Evolutionary conservation across 352 stramenopile species (phyloP), one percentile per base, ranked within the genome.

Genomic region (Phytophthora cactorum): DNA sequence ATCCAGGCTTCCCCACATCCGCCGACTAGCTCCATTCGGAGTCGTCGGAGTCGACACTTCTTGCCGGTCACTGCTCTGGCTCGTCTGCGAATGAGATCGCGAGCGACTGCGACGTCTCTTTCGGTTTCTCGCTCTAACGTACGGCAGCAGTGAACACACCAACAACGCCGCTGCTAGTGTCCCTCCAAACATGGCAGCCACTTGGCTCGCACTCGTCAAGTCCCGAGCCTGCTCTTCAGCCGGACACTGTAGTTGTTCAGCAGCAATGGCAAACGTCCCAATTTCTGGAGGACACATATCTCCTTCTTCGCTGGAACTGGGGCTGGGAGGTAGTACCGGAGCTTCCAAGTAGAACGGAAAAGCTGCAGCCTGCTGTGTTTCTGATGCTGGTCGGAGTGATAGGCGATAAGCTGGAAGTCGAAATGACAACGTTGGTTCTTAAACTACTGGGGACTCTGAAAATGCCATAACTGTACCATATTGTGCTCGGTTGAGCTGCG

Each of bases 101-200:
- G 63, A 76, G 7, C 34, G 65, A 44, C 53, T 71, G 27, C 59
- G 51, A 5, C 52, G 43, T 66, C 52, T 72, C 38, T 61, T 62
- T 22, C 39, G 29, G 31, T 55, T 64, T 39, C 46, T 66, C 29
- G 54, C 29, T 63, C 67, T 52, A 31, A 72, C 34, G 17, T 73
- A 69, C 17, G 70, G 62, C 38, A 78, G 62, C 25, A 78, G 25
- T 14, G 66, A 66, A 52, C 69, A 75, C 43, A 78, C 32, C 25
- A 78, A 41, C 46, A 78, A 39, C 22, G 70, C 70, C 12, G 59
- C 53, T 4, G 52, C 70, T 36, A 78, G 34, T 34, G 70, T 78
- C n/a, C 70, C 70, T 44, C 70, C 53, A 9, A 75, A 50, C 57
- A 75, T 52, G 17, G 52, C 61, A 47, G 58, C 61, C 59, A 62